These are phyloP conservation scores for Fusarium secorum DNA, from an alignment of 2,329 filamentous ascomycete species.

Conservation along the genomic window DNA sequence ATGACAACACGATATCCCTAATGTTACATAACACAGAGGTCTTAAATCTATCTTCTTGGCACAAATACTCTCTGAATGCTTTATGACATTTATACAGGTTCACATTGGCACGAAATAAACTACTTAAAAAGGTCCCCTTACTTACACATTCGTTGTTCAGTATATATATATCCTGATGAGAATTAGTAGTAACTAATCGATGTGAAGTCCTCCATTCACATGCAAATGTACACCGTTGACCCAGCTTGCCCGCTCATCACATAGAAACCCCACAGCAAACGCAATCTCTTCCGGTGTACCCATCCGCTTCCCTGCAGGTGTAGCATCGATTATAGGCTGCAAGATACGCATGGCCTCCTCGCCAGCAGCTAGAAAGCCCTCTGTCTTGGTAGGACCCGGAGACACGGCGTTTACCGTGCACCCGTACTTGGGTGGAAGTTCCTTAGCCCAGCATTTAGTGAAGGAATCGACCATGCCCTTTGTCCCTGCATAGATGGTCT, in stretches of 20 bases:
- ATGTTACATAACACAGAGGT: too few species aligned
- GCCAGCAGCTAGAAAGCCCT: neutral
- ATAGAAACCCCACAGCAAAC: neutral
- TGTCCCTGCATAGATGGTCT: neutral
- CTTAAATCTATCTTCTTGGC: too few species aligned
- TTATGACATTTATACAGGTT: too few species aligned
- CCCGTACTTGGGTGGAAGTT: neutral
- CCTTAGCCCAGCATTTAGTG: neutral
- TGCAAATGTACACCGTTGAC: neutral
- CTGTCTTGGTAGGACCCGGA: neutral
- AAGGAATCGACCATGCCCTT: neutral
- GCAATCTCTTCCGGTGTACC: neutral
- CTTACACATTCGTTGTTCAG: rapidly evolving
- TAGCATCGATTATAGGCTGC: neutral
- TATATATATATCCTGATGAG: rapidly evolving
- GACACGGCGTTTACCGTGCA: neutral
- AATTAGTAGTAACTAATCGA: neutral
- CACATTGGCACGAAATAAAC: too few species aligned
- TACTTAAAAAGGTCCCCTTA: rapidly evolving
- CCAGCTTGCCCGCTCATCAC: neutral
- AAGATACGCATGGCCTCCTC: neutral
- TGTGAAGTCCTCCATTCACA: neutral
- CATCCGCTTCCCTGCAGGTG: neutral
- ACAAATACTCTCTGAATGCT: too few species aligned
- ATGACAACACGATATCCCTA: too few species aligned